Evolutionary conservation across 2,329 filamentous ascomycete species (phyloP).

Genomic region (Clarireedia homoeocarpa): DNA sequence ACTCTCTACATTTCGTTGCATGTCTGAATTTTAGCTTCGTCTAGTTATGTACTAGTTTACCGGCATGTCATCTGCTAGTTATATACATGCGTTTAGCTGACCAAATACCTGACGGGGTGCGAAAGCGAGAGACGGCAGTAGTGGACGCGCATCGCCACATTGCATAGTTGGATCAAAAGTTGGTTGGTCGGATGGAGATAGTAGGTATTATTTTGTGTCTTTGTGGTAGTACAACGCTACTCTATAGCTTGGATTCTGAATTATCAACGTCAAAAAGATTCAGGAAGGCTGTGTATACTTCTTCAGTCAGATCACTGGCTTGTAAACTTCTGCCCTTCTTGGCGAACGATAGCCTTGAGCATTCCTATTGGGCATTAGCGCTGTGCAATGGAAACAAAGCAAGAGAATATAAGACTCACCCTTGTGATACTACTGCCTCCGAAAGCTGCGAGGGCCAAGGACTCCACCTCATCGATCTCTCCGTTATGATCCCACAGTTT

Average conservation of each 20-base stretch:
- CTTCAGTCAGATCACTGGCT: conserved; percentile 85
- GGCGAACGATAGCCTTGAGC: conserved; percentile 76
- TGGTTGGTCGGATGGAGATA: background rate
- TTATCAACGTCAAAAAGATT: conserved; percentile 67
- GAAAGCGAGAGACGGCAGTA: background rate
- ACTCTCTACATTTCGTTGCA: conserved; percentile 7
- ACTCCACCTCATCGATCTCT: conserved; percentile 44
- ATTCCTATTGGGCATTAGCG: conserved; percentile 47
- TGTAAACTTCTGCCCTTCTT: conserved; percentile 84
- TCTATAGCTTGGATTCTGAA: conserved; percentile 22
- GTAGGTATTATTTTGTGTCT: background rate
- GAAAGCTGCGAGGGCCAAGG: conserved; percentile 74
- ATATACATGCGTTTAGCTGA: background rate
- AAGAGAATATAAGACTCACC: conserved; percentile 37
- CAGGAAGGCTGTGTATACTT: conserved; percentile 76
- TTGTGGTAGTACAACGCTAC: background rate
- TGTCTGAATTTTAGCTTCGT: conserved; percentile 9
- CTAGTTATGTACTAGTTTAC: conserved; percentile 4
- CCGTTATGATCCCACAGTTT: conserved; percentile 63
- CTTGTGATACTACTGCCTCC: conserved; percentile 82
- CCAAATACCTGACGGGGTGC: background rate
- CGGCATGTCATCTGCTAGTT: background rate
- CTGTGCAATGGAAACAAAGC: conserved; percentile 6
- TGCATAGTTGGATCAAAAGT: background rate
- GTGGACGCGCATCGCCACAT: background rate